These are phyloP conservation scores for Trichosporon inkin DNA, from an alignment of 1,284 basidiomycete genomes.

Conservation along the genomic window DNA sequence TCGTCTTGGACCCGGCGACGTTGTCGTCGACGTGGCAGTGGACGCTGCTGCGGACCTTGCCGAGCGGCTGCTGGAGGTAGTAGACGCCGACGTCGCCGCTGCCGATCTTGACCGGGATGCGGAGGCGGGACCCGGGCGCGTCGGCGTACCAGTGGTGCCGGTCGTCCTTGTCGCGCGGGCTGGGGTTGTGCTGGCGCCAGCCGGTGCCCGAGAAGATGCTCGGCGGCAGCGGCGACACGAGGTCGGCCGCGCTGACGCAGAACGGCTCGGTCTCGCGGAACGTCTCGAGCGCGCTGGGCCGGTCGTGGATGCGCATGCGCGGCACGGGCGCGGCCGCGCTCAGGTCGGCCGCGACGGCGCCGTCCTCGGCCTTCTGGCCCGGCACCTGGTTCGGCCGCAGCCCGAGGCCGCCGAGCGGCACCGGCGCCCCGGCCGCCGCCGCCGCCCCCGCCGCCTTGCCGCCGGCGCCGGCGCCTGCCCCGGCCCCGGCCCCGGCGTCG, in stretches of 20 bases:
- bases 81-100: slow-evolving; percentile 52
- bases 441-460: not conserved
- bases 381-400: slow-evolving; percentile 45
- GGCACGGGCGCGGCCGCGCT: slow-evolving; percentile 55
- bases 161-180: slow-evolving; percentile 54
- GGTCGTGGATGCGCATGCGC: slow-evolving; percentile 66
- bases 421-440: slow-evolving; percentile 5
- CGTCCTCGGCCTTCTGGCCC: slow-evolving; percentile 35
- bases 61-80: slow-evolving; percentile 46
- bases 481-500: not conserved
- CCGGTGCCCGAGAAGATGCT: slow-evolving; percentile 85
- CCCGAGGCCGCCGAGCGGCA: slow-evolving; percentile 44
- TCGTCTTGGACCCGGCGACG: slow-evolving; percentile 46
- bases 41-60: slow-evolving; percentile 46
- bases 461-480: slow-evolving; percentile 7
- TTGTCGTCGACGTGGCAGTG: slow-evolving; percentile 54
- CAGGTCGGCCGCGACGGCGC: slow-evolving; percentile 46
- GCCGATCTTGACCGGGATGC: slow-evolving; percentile 46
- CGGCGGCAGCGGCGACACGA: slow-evolving; percentile 86
- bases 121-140: slow-evolving; percentile 43
- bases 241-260: slow-evolving; percentile 87
- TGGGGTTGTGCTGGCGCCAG: slow-evolving; percentile 71
- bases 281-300: slow-evolving; percentile 58
- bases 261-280: slow-evolving; percentile 82
- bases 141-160: slow-evolving; percentile 81